Percentiles rank a stretch among this genome's conserved stretches.
Evolutionary conservation across 208 protist genomes (phyloP).

Genomic region (Zelonia costaricensis): DNA sequence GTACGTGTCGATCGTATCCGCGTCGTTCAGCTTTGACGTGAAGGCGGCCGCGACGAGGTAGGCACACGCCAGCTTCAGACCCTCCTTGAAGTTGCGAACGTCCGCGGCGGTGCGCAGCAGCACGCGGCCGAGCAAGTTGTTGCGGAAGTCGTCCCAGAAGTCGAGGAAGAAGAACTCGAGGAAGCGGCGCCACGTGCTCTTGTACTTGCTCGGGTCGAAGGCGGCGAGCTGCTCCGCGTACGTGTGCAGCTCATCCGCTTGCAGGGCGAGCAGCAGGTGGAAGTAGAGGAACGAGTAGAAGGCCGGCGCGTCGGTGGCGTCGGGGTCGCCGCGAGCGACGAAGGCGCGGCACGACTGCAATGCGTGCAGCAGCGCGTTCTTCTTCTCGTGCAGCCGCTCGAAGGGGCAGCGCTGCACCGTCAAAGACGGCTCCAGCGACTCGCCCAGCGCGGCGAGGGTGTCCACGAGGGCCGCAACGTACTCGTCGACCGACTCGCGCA

Average conservation of each 20-base stretch:
- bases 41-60: slow-evolving; percentile 46
- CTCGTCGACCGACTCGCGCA: slow-evolving; percentile 30
- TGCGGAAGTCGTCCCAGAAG: slow-evolving; percentile 42
- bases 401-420: slow-evolving; percentile 31
- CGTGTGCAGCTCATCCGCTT: slow-evolving; percentile 53
- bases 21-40: slow-evolving; percentile 40
- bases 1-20: slow-evolving; percentile 36
- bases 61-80: slow-evolving; percentile 50
- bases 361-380: slow-evolving; percentile 32
- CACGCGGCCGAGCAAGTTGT: slow-evolving; percentile 41
- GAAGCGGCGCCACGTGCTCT: slow-evolving; percentile 31
- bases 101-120: slow-evolving; percentile 44
- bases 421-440: slow-evolving; percentile 25
- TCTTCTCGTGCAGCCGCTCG: slow-evolving; percentile 32
- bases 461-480: slow-evolving; percentile 35
- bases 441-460: slow-evolving; percentile 27
- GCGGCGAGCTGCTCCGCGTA: slow-evolving; percentile 46
- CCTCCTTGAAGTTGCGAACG: slow-evolving; percentile 47
- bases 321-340: slow-evolving; percentile 1
- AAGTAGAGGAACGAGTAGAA: slow-evolving; percentile 58
- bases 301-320: slow-evolving; percentile 27
- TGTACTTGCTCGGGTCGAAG: slow-evolving; percentile 40
- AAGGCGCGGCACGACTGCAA: slow-evolving; percentile 10
- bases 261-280: slow-evolving; percentile 51
- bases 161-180: slow-evolving; percentile 56